Evolutionary conservation across 768 basidiomycete species (phyloP), one percentile per base, ranked within the genome.

Genomic region (Agrocybe pediades): DNA sequence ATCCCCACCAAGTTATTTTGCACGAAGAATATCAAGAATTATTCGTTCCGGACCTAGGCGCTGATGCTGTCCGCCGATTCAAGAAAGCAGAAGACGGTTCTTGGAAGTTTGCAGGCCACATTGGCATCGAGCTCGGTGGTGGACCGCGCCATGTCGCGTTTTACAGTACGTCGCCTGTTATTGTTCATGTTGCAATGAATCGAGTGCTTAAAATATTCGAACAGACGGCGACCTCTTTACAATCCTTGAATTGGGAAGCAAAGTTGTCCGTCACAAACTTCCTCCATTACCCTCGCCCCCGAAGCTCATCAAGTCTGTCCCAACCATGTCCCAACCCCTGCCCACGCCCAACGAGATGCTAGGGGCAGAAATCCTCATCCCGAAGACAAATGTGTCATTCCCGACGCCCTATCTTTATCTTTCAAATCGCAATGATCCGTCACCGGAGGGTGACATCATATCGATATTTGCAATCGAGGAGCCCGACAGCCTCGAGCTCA

Each of bases 341-440:
- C 71, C 82, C 1, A 62, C 64, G 9, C 77, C 78, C 1, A 73
- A 73, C 49, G 65, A 66, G 39, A 85, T 86, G 84, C 74, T 81
- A 46, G 87, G 85, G 3, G 85, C 88, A 0, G 91, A 90, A 61
- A 79, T 91, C 56, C 74, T 89, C 50, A 72, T 88, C 52, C 83
- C 87, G 0, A 62, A 70, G 6, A 73, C 83, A 11, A 84, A 83
- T 55, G 39, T 69, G 6, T 63, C 76, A 2, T 87, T 77, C 70
- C 74, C 84, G 0, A 73, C 69, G 0, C 75, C 81, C 2, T 86
- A 86, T 66, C 70, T 92, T 15, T 92, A 90, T 63, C 71, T 82
- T 9, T 87, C 90, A 3, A 93, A 92, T 68, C 78, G 91, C 26
- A 86, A 90, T 60, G 84, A 90, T 61, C 85, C 85, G 4, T 78